Evolutionary conservation across 345 rosid genomes (phyloP), one percentile per base, ranked within the genome.

Genomic region (Arabidopsis suecica): DNA sequence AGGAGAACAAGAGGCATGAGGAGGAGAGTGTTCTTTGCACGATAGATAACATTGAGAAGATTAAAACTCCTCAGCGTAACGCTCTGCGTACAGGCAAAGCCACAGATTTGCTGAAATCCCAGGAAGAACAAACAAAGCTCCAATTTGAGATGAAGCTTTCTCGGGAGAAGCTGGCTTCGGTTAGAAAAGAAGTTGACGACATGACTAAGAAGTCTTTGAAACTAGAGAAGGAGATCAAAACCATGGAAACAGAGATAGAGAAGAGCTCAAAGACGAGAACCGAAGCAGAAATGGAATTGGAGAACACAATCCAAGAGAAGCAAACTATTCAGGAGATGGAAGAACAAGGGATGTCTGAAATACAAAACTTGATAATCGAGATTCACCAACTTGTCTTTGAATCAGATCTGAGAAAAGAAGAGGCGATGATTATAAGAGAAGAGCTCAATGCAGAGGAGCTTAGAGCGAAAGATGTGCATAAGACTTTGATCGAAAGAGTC

Each of bases 61-160:
- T 32, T 3, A 86, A 83, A 60, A 78, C 81, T 50, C 69, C 80
- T 30, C 84, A 80, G 25, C 80, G 69, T 18, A 81, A 80, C 61
- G 82, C 85, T 85, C 78, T 76, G 50, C 70, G 83, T 22, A 85
- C 87, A 6, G 82, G 94, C 14, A 89, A 85, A 84, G 97, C 98
- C 12, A 83, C 87, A 1, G 99, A 95, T 36, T 74, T 95, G 65
- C 78, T 95, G 50, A 87, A 86, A 69, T 88, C 87, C 0, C 91
- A 88, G 79, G 99, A 90, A 81, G 88, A 90, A 77, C 92, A 92
- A 79, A 85, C 81, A 66, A 90, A 85, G 75, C 83, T 95, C 60
- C 96, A 90, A 34, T 80, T 68, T 3, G 94, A 90, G 78, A 79
- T 89, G 66, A 82, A 83, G 62, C 57, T 73, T 41, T 86, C 82